Evolutionary conservation across 2,329 filamentous ascomycete species (phyloP), one percentile per base, ranked within the genome.

Genomic region (Meredithiella fracta): DNA sequence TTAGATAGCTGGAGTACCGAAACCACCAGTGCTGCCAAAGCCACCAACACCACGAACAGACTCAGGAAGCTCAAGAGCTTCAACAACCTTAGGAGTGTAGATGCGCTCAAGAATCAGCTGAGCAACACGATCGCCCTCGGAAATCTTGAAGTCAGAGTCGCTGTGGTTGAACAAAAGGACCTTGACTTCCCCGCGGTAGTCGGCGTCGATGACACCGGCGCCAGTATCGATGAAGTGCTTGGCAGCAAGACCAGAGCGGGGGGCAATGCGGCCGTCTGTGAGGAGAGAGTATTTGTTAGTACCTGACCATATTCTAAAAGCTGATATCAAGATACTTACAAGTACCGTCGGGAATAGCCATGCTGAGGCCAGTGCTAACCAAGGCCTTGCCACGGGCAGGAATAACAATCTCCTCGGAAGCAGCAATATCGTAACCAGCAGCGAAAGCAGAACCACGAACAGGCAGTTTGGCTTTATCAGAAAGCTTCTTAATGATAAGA

Each of bases 221-320:
- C 94, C 89, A 0, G 86, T 92, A 68, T 96, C 89, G 67, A 98
- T 97, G 71, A 90, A 92, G 72, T 97, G 82, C 73, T 98, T 98
- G 59, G 82, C 76, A 1, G 91, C 91, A 37, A 95, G 82, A 51
- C 89, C 89, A n/a, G 86, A 92, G 61, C 90, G 85, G 8, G 90
- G 90, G 2, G 90, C 90, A 56, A 95, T 81, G 58, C 90, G 84
- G 62, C 91, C 91, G 67, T 97, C 87, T 91, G 11, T 55, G 23
- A 14, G 23, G 25, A 40, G 29, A 29, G 22, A 29, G 25, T 29
- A 9, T 11, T 37, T 31, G 40, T 31, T 26, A 37, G 17, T 9
- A 17, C 47, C 29, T 31, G 34, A 20, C 22, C n/a, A 9, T 34
- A 23, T 34, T n/a, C 15, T 20, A 25, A 49, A 40, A 53, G 25